Evolutionary conservation across 257 asterid genomes (phyloP), one percentile per base, ranked within the genome.

Genomic region (Galeopsis tetrahit): DNA sequence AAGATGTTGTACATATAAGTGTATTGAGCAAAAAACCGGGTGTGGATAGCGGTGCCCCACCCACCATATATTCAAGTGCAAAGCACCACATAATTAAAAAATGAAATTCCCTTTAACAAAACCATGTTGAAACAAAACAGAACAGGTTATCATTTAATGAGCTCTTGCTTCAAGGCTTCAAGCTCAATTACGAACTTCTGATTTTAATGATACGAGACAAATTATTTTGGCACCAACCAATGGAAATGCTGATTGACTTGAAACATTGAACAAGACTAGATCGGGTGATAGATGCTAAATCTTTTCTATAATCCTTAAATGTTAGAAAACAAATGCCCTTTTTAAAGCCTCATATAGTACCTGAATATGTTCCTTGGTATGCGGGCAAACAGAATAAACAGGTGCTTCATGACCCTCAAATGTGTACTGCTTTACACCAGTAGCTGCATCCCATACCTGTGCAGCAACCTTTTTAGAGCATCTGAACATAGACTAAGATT

Each of bases 381-480:
- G 82, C 33, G 87, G 85, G 77, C 84, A 81, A 35, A 86, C 73
- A 28, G 88, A 83, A 78, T 82, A 82, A 8, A 86, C 87, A 43
- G 88, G 87, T 4, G 87, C 82, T 63, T 83, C 81, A 53, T 84
- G 88, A 67, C 88, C 87, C 72, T 81, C 84, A 60, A 81, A 86
- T 21, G 73, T 80, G 63, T 69, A 75, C 34, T 60, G 81, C 73
- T 80, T 81, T 17, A 59, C 72, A 58, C 90, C 91, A 46, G 84
- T 75, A 43, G 74, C 73, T 35, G 81, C 88, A 81, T 86, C 88
- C 90, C 90, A 86, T 31, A 86, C 88, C 90, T 86, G 76, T 2
- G 55, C 56, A 48, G 63, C 59, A 39, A 71, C 14, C 15, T 11
- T 53, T 63, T 51, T 42, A 51, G 52, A 70, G 70, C 51, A 49